Conservation (phyloP, 345 rosid genomes). For the Durio zibethinus region DNA sequence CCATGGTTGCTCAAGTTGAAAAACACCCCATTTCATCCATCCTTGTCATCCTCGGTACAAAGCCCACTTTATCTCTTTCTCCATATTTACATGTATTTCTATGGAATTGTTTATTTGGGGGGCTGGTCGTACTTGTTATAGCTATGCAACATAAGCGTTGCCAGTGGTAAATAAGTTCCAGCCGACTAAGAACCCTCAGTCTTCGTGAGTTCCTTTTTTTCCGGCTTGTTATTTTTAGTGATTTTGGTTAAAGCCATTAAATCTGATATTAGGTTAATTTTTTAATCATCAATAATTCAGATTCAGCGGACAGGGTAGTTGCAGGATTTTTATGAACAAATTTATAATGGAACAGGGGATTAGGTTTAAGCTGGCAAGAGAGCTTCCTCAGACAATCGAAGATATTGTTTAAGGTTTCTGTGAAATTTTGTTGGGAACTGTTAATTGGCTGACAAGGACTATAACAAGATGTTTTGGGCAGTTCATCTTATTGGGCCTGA, state of each 20-base stretch:
- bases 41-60: slow-evolving; percentile 71
- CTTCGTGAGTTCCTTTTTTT: slow-evolving; percentile 45
- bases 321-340: background rate
- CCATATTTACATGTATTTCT: background rate
- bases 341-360: slow-evolving; percentile 93
- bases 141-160: slow-evolving; percentile 95
- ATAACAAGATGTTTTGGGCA: slow-evolving; percentile 85
- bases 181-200: slow-evolving; percentile 45
- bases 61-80: background rate
- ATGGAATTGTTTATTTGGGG: background rate
- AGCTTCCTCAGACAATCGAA: slow-evolving; percentile 90
- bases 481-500: slow-evolving; percentile 99
- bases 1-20: slow-evolving; percentile 33
- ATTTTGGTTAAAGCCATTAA: background rate
- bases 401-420: slow-evolving; percentile 81
- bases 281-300: background rate
- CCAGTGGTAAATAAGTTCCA: slow-evolving; percentile 66
- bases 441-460: slow-evolving; percentile 42
- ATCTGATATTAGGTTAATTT: background rate
- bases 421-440: slow-evolving; percentile 44
- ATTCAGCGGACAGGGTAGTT: background rate
- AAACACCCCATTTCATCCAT: slow-evolving; percentile 50
- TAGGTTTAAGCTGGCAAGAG: slow-evolving; percentile 80
- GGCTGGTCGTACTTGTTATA: slow-evolving; percentile 23
- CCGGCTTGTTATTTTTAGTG: background rate